Evolutionary conservation across 208 protist species (phyloP).

Genomic region (Trypanosoma theileri): DNA sequence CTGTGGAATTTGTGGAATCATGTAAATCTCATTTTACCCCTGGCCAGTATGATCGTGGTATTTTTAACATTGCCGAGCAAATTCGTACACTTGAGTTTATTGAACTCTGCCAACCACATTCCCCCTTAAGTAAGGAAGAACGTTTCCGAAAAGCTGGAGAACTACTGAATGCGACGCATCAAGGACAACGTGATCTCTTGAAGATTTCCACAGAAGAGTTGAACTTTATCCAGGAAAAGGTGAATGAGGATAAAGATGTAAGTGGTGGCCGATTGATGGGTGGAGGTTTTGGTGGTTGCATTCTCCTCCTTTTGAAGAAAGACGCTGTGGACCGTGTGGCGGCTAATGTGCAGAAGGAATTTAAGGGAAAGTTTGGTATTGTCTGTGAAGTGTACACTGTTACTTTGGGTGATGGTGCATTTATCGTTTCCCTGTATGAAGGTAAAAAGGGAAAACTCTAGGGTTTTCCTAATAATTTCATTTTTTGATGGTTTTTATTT

Average conservation of each 20-base stretch:
- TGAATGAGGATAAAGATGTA: conserved; percentile 57
- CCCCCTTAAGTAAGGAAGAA: conserved; percentile 38
- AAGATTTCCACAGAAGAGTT: conserved; percentile 74
- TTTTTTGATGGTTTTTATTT: conserved; percentile 8
- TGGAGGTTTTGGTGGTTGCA: conserved; percentile 86
- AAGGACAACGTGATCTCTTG: conserved; percentile 58
- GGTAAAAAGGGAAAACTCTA: conserved; percentile 19
- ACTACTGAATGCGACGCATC: conserved; percentile 59
- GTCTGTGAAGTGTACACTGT: conserved; percentile 53
- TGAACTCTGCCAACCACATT: conserved; percentile 40
- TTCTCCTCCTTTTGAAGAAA: conserved; percentile 50
- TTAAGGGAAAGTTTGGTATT: conserved; percentile 53
- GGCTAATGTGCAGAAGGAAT: conserved; percentile 38
- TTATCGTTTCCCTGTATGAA: conserved; percentile 43
- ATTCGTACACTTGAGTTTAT: conserved; percentile 63
- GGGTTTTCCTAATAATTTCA: conserved; percentile 17
- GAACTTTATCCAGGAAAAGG: conserved; percentile 62
- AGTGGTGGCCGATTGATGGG: conserved; percentile 78
- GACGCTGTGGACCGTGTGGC: conserved; percentile 51
- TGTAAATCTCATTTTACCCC: conserved; percentile 52
- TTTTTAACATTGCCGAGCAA: conserved; percentile 63
- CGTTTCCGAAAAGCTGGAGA: conserved; percentile 52
- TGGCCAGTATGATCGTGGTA: conserved; percentile 46
- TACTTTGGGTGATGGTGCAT: conserved; percentile 51
- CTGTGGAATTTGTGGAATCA: conserved; percentile 48